Evolutionary conservation across 306 rosid species (phyloP).

Genomic region (Casuarina cunninghamiana): DNA sequence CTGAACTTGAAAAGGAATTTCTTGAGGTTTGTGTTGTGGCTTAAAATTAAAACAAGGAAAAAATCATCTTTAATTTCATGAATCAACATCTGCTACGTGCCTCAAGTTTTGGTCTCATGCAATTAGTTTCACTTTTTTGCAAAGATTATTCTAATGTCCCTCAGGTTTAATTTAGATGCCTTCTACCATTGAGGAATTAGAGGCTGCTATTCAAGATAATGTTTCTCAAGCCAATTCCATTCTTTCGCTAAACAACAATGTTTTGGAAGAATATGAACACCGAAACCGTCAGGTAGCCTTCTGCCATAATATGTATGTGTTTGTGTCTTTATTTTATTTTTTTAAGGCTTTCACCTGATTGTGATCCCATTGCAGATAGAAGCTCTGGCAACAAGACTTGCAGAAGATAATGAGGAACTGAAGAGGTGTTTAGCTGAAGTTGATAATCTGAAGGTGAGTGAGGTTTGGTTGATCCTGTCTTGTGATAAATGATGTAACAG

Average conservation of each 20-base stretch:
- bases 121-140: not conserved
- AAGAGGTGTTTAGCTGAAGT: conserved; percentile 50
- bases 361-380: conserved; percentile 55
- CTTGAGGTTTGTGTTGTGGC: conserved; percentile 62
- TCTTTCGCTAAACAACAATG: conserved; percentile 66
- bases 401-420: conserved; percentile 62
- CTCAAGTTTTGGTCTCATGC: not conserved
- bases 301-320: not conserved
- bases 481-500: not conserved
- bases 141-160: conserved; percentile 7
- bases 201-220: conserved; percentile 81
- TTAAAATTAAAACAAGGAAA: conserved; percentile 3
- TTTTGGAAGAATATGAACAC: conserved; percentile 77
- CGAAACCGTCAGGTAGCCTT: conserved; percentile 64
- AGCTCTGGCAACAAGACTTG: conserved; percentile 57
- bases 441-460: conserved; percentile 65
- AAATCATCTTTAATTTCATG: not conserved
- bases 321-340: conserved; percentile 1
- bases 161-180: conserved; percentile 66
- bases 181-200: conserved; percentile 85
- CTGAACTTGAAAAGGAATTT: conserved; percentile 73
- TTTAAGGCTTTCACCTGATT: conserved; percentile 9
- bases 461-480: conserved; percentile 7
- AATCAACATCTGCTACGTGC: not conserved
- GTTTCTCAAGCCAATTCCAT: conserved; percentile 79